Evolutionary conservation across 148 eudicot species (phyloP), one percentile per base, ranked within the genome.

Genomic region (Amaranthus cruentus): DNA sequence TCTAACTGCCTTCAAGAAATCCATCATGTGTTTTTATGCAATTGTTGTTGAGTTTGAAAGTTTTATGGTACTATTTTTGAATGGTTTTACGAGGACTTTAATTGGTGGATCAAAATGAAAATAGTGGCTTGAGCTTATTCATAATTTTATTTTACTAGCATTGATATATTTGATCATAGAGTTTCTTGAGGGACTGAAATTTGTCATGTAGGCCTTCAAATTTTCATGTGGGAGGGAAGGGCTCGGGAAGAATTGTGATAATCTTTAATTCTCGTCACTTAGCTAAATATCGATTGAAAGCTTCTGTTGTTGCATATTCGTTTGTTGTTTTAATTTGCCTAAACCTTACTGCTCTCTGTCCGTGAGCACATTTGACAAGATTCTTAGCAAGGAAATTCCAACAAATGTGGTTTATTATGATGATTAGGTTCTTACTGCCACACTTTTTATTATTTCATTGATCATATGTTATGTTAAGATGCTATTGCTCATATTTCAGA

Each of bases 301-400:
- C 3, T 64, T 7, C 53, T 47, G 47, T 76, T 47, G 28, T 62
- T 50, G 43, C 15, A 59, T 58, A 44, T 60, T 60, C 67, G 42
- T 15, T 50, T 67, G 18, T 18, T 18, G 11, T 46, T 51, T 49
- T 14, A 9, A 38, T 10, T 51, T 46, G 6, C 66, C 9, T 57
- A 54, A 21, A n/a, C 9, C 67, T 51, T 70, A 66, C 6, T 46
- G 44, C 44, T 43, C 2, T 50, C 18, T 28, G 47, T 47, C 59
- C 66, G 18, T 79, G 8, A 85, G 79, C 82, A 93, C 97, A 84
- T 93, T 93, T 81, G 97, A 93, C 84, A 91, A 93, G 84, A 93
- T 93, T 74, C 84, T 93, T 82, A 91, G 80, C 75, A 93, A 89
- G 88, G 94, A 93, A 84, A 91, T 91, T 65, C 97, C 98, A 48